Evolutionary conservation across 179 eudicot species (phyloP), one percentile per base, ranked within the genome.

Genomic region (Patellifolia procumbens): DNA sequence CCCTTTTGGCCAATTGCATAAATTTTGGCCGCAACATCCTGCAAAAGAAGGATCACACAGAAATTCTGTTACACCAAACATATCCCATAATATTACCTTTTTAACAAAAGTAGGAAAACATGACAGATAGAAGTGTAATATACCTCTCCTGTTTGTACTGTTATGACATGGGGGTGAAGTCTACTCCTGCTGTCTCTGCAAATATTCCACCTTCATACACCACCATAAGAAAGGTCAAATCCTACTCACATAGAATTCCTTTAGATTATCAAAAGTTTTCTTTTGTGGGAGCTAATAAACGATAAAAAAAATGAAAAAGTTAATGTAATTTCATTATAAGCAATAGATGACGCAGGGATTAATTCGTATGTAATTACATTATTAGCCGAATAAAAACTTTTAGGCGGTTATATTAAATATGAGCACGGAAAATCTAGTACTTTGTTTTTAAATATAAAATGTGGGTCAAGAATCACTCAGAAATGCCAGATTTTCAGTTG

Each of bases 21-120:
- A 37, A 95, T 79, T 84, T 83, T 93, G 34, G 85, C 88, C 0
- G 93, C 88, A 59, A 93, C 90, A 87, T 95, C 99, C 99, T 95
- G 85, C 81, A 80, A 66, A 75, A 34, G 42, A 62, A 37, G 1
- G 49, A 35, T 22, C 39, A 32, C 45, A 10, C 32, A 74, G 32
- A 45, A 63, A 56, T 53, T 74, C 79, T 58, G 73, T 78, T 81
- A 66, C 81, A 74, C 75, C 73, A 69, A 78, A 71, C 74, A 70
- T 34, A 70, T 70, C 79, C 29, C 62, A 45, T 37, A 63, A 39
- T 31, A 63, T 66, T n/a, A 51, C 37, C 55, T 68, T 74, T 70
- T 32, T 75, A 48, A 64, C 63, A 64, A 63, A 52, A 64, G 35
- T 49, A 28, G 65, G 12, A 26, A 55, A 73, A 58, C 52, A 73